These are phyloP conservation scores for Zygosaccharomyces bailii DNA, from an alignment of 805 yeast genomes.

Conservation along the genomic window DNA sequence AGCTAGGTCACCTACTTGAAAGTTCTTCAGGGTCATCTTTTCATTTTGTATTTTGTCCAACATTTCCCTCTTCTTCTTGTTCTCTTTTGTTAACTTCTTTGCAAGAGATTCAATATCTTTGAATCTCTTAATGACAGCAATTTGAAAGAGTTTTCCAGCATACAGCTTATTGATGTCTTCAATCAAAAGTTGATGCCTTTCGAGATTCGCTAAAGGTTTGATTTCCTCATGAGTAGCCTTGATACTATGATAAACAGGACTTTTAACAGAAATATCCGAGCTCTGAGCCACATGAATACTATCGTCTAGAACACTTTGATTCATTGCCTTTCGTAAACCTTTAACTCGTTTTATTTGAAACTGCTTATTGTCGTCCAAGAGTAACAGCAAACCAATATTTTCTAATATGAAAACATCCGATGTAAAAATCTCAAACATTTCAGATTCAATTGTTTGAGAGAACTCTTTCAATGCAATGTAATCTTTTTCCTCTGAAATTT, in stretches of 20 bases:
- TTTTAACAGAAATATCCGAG: slow-evolving; percentile 43
- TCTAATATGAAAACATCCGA: slow-evolving; percentile 60
- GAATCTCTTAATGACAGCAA: slow-evolving; percentile 66
- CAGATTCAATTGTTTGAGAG: slow-evolving; percentile 9
- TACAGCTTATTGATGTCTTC: slow-evolving; percentile 29
- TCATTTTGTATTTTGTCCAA: slow-evolving; percentile 34
- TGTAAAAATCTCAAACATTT: slow-evolving; percentile 38
- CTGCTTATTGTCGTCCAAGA: slow-evolving; percentile 34
- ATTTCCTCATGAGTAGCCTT: slow-evolving; percentile 18
- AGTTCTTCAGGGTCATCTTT: slow-evolving; percentile 64
- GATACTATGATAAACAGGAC: slow-evolving; percentile 43
- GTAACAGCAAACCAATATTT: slow-evolving; percentile 64
- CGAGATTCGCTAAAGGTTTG: slow-evolving; percentile 11
- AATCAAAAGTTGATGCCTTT: slow-evolving; percentile 14
- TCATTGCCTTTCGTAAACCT: slow-evolving; percentile 57
- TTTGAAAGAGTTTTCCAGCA: slow-evolving; percentile 31
- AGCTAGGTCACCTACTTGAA: slow-evolving; percentile 72
- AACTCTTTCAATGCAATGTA: background rate
- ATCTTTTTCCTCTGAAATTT: background rate
- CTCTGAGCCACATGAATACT: slow-evolving; percentile 33
- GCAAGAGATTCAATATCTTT: slow-evolving; percentile 89
- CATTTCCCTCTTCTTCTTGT: slow-evolving; percentile 32
- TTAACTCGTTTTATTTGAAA: slow-evolving; percentile 69
- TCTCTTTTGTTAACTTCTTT: slow-evolving; percentile 68
- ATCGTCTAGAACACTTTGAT: slow-evolving; percentile 34